Conservation (phyloP, 1,284 basidiomycete genomes). For the Anthracocystis panici-leucophaei region DNA sequence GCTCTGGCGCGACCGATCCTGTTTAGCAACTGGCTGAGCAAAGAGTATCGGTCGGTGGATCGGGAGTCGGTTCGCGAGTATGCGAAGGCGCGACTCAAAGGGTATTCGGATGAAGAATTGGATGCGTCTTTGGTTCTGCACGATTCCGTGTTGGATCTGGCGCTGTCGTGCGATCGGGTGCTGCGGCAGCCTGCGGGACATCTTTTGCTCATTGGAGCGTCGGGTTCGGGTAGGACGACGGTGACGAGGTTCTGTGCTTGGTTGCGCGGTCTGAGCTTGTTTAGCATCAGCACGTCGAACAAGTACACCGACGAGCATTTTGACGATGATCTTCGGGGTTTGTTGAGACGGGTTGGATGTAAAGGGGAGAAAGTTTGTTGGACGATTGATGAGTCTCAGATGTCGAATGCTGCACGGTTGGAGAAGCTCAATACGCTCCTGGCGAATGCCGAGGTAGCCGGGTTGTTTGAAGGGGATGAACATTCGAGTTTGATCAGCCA, state of each 20-base stretch:
- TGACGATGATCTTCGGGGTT: slow-evolving; percentile 93
- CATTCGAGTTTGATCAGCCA: slow-evolving; percentile 96
- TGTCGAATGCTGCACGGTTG: slow-evolving; percentile 96
- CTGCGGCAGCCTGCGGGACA: slow-evolving; percentile 98
- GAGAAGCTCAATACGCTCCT: slow-evolving; percentile 99
- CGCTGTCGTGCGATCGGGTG: slow-evolving; percentile 96
- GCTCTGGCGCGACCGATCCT: slow-evolving; percentile 85
- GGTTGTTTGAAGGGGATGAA: slow-evolving; percentile 88
- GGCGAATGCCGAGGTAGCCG: slow-evolving; percentile 99
- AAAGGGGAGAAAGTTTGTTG: slow-evolving; percentile 99
- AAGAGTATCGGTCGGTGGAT: slow-evolving; percentile 93
- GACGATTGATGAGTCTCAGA: slow-evolving; percentile 99
- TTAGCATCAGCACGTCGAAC: slow-evolving; percentile 98
- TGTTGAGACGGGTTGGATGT: slow-evolving; percentile 92
- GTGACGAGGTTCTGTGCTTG: slow-evolving; percentile 98
- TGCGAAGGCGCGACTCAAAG: slow-evolving; percentile 93
- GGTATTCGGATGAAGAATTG: slow-evolving; percentile 76
- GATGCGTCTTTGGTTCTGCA: slow-evolving; percentile 98
- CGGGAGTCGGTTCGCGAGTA: slow-evolving; percentile 93
- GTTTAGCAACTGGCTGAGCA: slow-evolving; percentile 99
- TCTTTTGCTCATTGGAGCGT: slow-evolving; percentile 94
- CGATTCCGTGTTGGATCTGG: slow-evolving; percentile 97
- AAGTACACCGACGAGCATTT: slow-evolving; percentile 98
- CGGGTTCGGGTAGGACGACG: slow-evolving; percentile 98
- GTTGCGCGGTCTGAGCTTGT: slow-evolving; percentile 99